Evolutionary conservation across 2,329 filamentous ascomycete genomes (phyloP), one percentile per base, ranked within the genome.

Genomic region (Beauveria asiatica): DNA sequence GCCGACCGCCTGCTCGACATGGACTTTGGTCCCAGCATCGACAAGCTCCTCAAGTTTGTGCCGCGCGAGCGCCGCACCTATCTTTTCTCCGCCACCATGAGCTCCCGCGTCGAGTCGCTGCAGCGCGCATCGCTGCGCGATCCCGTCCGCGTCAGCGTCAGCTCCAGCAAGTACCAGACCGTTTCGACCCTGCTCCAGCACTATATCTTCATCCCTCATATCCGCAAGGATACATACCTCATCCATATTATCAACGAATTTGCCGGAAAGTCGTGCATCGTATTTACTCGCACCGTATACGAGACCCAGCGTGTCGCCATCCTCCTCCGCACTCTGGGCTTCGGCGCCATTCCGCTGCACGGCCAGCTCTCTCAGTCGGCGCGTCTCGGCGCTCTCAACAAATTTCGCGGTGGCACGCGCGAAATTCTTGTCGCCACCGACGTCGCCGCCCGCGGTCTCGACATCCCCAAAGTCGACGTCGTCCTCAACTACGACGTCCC

Each of bases 71-170:
- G 86, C 44, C 83, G 86, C 45, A 97, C 94, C 0, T 94, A 88
- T 70, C 86, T 99, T 46, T 97, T 96, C 79, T 94, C 89, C 4
- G 93, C 94, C 1, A 99, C 94, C 13, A 93, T 97, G 82, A 92
- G 86, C 67, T 92, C 87, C 63, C 96, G 97, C 72, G 89, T 99
- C 61, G 94, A 97, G 74, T 91, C 87, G 57, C 78, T 99, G 51
- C 94, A 97, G 72, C 85, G 94, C 57, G 94, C 94, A 21, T 92
- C 89, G 63, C 80, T 99, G 59, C 86, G 85, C 49, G 92, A 96
- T 67, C 93, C 93, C 0, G 79, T 95, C 7, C 83, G 89, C 33
- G 88, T 97, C 61, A 90, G 86, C 70, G 87, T 97, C 69, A 91
- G 86, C 62, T 83, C 83, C 60, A 90, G 83, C 73, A 92, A 91